Evolutionary conservation across 441 rosid species (phyloP), one percentile per base, ranked within the genome.

Genomic region (Arabidopsis hybrid): DNA sequence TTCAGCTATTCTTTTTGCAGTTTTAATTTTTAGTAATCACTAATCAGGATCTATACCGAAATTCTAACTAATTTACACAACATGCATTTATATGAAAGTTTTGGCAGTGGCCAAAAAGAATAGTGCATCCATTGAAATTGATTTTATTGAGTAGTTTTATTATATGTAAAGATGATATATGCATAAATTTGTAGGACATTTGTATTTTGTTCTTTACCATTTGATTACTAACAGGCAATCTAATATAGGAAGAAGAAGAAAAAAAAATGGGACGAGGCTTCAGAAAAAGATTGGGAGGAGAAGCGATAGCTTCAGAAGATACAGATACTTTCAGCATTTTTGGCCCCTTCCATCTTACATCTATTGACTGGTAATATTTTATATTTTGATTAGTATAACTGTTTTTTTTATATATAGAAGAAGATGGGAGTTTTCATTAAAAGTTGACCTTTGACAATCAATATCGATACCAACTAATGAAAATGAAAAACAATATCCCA

Each of bases 281-380:
- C 7, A 49, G 17, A 57, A 42, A 5, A 29, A 18, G 9, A 4
- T 12, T 55, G 65, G 13, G 65, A 69, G 26, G 38, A 58, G 29
- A 57, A 60, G 13, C 14, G 6, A 35, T 3, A 5, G 45, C n/a
- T 29, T 40, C 38, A 26, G 6, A 11, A 35, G 11, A 14, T 0
- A 29, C n/a, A 29, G 40, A 29, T 4, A 39, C 1, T 18, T 71
- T 52, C 74, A 49, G 17, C 42, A 38, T 4, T 49, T 26, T 21
- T 49, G 51, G 59, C 14, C 74, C 74, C 31, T 60, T 1, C 6
- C 67, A 60, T 71, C 74, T 71, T 38, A 38, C 40, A 8, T 49
- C 67, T 49, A 38, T 49, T 38, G 50, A 72, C 10, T 74, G 53
- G 67, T 56, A 56, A 26, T 26, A 26, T 26, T 26, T 26, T 26